Evolutionary conservation across 2,329 filamentous ascomycete species (phyloP).

Genomic region (Metarhizium rileyi): DNA sequence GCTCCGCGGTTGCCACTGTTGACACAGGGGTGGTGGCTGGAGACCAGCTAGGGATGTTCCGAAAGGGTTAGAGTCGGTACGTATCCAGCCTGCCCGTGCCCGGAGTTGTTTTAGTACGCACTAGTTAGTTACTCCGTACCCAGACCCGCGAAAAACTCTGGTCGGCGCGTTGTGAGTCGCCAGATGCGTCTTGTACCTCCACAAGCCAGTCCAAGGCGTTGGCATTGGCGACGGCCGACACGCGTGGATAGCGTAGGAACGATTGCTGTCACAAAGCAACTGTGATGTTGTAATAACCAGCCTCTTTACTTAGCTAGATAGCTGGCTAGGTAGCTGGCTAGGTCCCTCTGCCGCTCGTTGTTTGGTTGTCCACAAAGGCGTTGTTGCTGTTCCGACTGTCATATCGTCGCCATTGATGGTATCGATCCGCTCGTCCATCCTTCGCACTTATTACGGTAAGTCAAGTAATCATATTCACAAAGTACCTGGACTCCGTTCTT

Average conservation of each 20-base stretch:
- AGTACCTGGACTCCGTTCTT: too few relatives aligned
- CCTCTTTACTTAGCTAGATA: too few relatives aligned
- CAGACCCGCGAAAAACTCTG: slow-evolving; percentile 8
- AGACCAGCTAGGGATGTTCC: neutral
- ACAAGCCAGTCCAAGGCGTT: neutral
- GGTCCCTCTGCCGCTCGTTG: neutral
- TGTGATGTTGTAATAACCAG: too few relatives aligned
- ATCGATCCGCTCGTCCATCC: neutral
- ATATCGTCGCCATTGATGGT: neutral
- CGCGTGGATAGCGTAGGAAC: too few relatives aligned
- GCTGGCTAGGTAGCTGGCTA: too few relatives aligned
- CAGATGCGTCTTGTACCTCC: slow-evolving; percentile 1
- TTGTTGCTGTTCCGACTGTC: too few relatives aligned
- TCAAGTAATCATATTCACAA: too few relatives aligned
- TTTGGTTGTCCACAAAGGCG: neutral
- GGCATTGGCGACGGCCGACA: slow-evolving; percentile 3
- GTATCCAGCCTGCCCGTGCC: slow-evolving; percentile 7
- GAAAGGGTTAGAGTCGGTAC: slow-evolving; percentile 8
- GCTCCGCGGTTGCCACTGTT: slow-evolving; percentile 47
- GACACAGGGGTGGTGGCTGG: slow-evolving; percentile 20
- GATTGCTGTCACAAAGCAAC: too few relatives aligned
- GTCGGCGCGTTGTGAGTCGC: slow-evolving; percentile 15
- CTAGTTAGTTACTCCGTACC: neutral
- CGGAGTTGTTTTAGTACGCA: too few relatives aligned
- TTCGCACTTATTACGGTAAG: too few relatives aligned